A percentile compares a stretch with the other conserved stretches of the same genome.
Evolutionary conservation across 2,329 filamentous ascomycete genomes (phyloP).

Genomic region (Ophiognomonia clavigignenti-juglandacearum): DNA sequence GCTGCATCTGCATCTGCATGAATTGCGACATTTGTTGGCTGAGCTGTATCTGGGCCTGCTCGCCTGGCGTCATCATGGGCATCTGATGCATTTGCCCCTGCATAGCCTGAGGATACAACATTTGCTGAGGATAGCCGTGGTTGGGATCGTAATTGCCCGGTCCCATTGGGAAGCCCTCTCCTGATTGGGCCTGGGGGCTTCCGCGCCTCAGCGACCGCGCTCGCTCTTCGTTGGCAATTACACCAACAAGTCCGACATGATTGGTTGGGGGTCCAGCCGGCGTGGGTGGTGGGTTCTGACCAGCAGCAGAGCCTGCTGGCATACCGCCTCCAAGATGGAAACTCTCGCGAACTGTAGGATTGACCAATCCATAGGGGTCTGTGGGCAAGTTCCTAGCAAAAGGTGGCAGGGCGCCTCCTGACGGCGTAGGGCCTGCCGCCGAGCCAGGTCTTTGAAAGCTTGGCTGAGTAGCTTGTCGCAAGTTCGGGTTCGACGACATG

Average conservation of each 20-base stretch:
- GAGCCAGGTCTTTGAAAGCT: constrained; percentile 52
- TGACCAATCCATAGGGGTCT: constrained; percentile 79
- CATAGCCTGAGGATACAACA: constrained; percentile 36
- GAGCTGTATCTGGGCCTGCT: constrained; percentile 75
- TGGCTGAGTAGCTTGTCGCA: constrained; percentile 49
- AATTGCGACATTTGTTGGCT: constrained; percentile 80
- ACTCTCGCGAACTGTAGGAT: constrained; percentile 67
- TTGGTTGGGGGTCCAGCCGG: constrained; percentile 37
- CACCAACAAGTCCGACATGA: constrained; percentile 70
- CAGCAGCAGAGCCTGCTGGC: no score
- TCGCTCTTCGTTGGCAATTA: constrained; percentile 82
- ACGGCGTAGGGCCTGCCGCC: constrained; percentile 45
- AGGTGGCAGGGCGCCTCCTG: constrained; percentile 57
- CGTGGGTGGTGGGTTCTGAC: constrained; percentile 41
- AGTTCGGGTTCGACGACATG: constrained; percentile 66
- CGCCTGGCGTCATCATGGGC: constrained; percentile 49
- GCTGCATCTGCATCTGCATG: constrained; percentile 93
- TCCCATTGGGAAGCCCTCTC: constrained; percentile 40
- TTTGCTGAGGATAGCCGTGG: constrained; percentile 43
- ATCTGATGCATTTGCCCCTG: constrained; percentile 76
- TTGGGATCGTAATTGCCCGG: constrained; percentile 42
- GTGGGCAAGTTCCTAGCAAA: constrained; percentile 79
- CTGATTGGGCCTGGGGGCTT: constrained; percentile 69
- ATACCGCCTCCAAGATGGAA: constrained; percentile 62
- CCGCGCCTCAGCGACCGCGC: constrained; percentile 72